Evolutionary conservation across 2,329 filamentous ascomycete genomes (phyloP).

Genomic region (Aphanocladium album): DNA sequence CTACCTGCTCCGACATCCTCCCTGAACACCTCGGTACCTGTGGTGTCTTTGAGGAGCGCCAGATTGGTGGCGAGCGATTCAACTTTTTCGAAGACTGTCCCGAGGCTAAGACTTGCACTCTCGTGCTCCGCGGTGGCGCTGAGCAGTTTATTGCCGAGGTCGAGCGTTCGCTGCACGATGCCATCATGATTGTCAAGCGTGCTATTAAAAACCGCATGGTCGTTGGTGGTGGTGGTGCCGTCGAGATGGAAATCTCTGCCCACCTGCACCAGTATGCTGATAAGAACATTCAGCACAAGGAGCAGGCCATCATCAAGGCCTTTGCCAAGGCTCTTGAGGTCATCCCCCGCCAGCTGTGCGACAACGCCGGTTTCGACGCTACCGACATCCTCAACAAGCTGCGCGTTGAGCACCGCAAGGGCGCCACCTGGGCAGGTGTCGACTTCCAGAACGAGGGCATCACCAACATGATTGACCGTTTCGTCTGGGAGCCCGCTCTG

Average conservation of each 20-base stretch:
- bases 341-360: constrained; percentile 92
- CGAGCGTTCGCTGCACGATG: constrained; percentile 94
- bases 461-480: constrained; percentile 87
- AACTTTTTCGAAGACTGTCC: constrained; percentile 98
- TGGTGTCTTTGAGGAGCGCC: constrained; percentile 86
- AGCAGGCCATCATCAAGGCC: constrained; percentile 95
- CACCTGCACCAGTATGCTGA: constrained; percentile 92
- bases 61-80: constrained; percentile 95
- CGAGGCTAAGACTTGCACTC: constrained; percentile 91
- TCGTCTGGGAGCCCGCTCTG: constrained; percentile 95
- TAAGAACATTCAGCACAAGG: constrained; percentile 87
- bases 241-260: constrained; percentile 93
- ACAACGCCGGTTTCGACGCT: constrained; percentile 97
- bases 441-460: constrained; percentile 92
- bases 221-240: constrained; percentile 89
- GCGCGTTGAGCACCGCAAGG: constrained; percentile 92
- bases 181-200: constrained; percentile 99
- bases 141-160: constrained; percentile 99
- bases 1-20: constrained; percentile 93
- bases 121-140: constrained; percentile 89
- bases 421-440: constrained; percentile 89
- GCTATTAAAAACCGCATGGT: constrained; percentile 92
- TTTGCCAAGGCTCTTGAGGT: constrained; percentile 97
- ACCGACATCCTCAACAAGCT: constrained; percentile 97
- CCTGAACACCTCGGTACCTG: constrained; percentile 86